Evolutionary conservation across 306 rosid species (phyloP), one percentile per base, ranked within the genome.

Genomic region (Erythrophleum fordii): DNA sequence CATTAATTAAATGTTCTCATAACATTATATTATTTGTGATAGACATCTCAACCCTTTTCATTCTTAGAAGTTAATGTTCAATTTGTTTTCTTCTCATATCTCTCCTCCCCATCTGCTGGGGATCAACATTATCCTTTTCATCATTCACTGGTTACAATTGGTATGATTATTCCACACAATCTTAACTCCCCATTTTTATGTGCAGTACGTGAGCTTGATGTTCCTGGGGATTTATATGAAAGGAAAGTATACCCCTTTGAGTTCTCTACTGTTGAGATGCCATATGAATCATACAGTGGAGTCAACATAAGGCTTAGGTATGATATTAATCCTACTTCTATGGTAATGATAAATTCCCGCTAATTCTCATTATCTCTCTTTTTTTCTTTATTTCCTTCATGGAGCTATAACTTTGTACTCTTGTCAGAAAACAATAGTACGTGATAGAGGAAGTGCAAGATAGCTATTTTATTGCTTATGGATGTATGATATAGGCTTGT

Each of bases 261-360:
- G 29, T 85, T 85, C 76, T 81, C 82, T 66, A 48, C 78, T 13
- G 86, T 85, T 78, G 85, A 85, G 78, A 85, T 85, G 88, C 88
- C 83, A 0, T 53, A 85, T 74, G 88, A 85, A 75, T 77, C 88
- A 48, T 81, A 85, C 78, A 81, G 31, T 52, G 85, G 88, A 78
- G 72, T 85, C 80, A 85, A 85, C 66, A 80, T 85, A 59, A 81
- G 85, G 71, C 88, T 85, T 42, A 81, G 88, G 88, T 85, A 73
- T 13, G 65, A 18, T 41, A 48, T 23, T 72, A 46, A 53, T 77
- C 59, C 28, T 14, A 77, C 45, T 64, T 77, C 74, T 51, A 52
- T 25, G 11, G 48, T 53, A 67, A 29, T 39, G 14, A 31, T 26
- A 13, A 25, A 41, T 75, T 59, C 5, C 60, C 61, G 14, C 16